Base-by-base conservation (phyloP, 306 rosid genomes). In the Prunus dulcis region DNA sequence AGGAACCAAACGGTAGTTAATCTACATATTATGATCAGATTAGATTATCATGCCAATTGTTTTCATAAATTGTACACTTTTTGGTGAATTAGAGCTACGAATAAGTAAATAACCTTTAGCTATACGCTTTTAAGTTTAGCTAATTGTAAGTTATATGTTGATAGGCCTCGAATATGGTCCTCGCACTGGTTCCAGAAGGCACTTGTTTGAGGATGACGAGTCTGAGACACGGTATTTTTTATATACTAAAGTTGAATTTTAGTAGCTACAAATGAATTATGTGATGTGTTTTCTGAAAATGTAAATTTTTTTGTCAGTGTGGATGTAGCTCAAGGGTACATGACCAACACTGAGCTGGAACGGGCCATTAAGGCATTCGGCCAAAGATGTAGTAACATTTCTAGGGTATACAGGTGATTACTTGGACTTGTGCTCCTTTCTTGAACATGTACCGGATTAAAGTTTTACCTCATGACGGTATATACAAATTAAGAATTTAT, bases 391-490 rank as follows among this genome's bases (percentile, higher is more conserved):
- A 87, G 90, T 67, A 89, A 83, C 81, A 95, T 92, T 86, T 89
- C 97, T 80, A 88, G 92, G 81, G 87, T 95, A 68, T 95, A 95
- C 87, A 95, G 97, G 99, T 94, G 86, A 89, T 85, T 88, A 78
- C 79, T 80, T 82, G 78, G 50, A 71, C 79, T n/a, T 58, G 19
- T 72, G 72, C 49, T 69, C 43, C 47, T 46, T 43, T 79, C 18
- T 32, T 49, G n/a, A 73, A 75, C 70, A 34, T 53, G 66, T 71
- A 67, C 81, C 19, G 3, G 61, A 58, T 70, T 78, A 38, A 52
- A 69, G 13, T 74, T 81, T 64, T 57, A 60, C 62, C 18, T 0
- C 4, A 0, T 64, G 13, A 51, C 19, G 58, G 68, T 4, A 14
- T 52, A n/a, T 10, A 10, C 12, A 41, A 19, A 72, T 56, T 57